A percentile compares a stretch with the other conserved stretches of the same genome.
phyloP scores from a whole-genome alignment of 441 rosid species.

The Theobroma grandiflorum region DNA sequence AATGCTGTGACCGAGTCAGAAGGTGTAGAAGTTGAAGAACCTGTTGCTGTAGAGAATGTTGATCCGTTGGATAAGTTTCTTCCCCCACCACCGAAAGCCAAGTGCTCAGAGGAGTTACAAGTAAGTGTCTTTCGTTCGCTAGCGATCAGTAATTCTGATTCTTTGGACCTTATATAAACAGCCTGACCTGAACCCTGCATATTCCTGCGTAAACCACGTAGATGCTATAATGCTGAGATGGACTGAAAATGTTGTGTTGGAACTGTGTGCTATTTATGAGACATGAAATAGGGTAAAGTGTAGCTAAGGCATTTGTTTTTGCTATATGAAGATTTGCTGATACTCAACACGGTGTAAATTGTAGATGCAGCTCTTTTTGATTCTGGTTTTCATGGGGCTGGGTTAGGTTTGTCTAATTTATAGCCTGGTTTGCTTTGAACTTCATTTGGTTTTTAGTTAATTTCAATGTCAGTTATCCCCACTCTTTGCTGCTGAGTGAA shows the following conservation, averaged over 20 bases:
- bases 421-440: background rate
- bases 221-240: background rate
- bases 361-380: background rate
- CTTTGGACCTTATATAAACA: background rate
- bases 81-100: slow-evolving; percentile 64
- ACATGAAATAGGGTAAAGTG: background rate
- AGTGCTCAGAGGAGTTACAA: slow-evolving; percentile 84
- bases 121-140: slow-evolving; percentile 49
- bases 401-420: slow-evolving; percentile 6
- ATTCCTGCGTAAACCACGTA: background rate
- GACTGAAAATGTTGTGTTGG: background rate
- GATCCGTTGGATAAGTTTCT: slow-evolving; percentile 82
- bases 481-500: background rate
- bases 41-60: slow-evolving; percentile 43
- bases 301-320: slow-evolving; percentile 3
- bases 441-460: slow-evolving; percentile 13
- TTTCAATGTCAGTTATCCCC: slow-evolving; percentile 5
- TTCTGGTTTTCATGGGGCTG: background rate
- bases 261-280: background rate
- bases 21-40: slow-evolving; percentile 48
- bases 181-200: background rate
- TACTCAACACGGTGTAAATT: background rate
- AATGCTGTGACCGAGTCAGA: slow-evolving; percentile 46
- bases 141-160: too few relatives aligned
- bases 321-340: slow-evolving; percentile 6